Percentiles rank a stretch among this genome's conserved stretches.
Conservation (phyloP, 2,329 filamentous ascomycete species). For the Claviceps sp. region DNA sequence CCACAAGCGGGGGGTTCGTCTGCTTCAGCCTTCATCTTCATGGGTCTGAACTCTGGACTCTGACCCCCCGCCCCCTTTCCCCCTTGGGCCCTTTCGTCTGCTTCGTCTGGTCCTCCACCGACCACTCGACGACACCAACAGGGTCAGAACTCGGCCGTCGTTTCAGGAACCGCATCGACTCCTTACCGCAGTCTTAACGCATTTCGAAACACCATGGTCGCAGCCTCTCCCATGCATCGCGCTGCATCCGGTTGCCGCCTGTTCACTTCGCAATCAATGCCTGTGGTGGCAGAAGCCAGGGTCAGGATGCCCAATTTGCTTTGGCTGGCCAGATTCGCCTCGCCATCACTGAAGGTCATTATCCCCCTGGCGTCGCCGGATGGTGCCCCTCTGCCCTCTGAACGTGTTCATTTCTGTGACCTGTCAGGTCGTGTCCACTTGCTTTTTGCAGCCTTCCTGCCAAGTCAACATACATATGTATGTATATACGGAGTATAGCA, state of each 20-base stretch:
- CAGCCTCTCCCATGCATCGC: conserved; percentile 5
- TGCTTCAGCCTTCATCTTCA: no score
- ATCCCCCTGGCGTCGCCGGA: conserved; percentile 8
- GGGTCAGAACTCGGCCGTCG: conserved; percentile 4
- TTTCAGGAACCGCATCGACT: conserved; percentile 18
- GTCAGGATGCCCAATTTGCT: not conserved
- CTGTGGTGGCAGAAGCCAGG: not conserved
- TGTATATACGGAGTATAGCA: no score
- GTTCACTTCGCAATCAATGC: not conserved
- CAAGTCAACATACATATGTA: no score
- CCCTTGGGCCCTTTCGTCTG: not conserved
- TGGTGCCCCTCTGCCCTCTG: not conserved
- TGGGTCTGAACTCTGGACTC: no score
- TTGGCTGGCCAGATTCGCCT: not conserved
- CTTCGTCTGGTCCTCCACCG: not conserved
- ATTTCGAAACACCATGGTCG: conserved; percentile 15
- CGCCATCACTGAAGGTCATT: not conserved
- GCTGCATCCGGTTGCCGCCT: not conserved
- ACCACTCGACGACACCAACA: not conserved
- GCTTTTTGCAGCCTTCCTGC: no score
- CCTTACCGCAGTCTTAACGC: conserved; percentile 13
- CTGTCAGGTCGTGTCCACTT: no score
- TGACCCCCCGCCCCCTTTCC: no score
- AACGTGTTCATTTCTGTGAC: no score
- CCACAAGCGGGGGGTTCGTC: no score